Evolutionary conservation across 352 stramenopile species (phyloP).

Genomic region (Pythium oligandrum): DNA sequence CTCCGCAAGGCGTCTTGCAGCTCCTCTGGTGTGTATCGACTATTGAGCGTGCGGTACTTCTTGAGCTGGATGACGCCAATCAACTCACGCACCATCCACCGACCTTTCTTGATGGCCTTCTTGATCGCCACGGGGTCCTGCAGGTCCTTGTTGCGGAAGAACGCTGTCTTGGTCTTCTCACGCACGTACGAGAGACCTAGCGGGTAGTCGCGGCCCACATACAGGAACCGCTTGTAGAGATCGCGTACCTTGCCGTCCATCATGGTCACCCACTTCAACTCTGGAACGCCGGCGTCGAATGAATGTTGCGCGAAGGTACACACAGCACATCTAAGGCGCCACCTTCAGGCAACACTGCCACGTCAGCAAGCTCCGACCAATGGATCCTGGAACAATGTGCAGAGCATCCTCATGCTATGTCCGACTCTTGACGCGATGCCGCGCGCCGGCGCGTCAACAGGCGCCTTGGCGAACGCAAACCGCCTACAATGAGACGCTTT

Average conservation of each 20-base stretch:
- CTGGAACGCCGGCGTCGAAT: background rate
- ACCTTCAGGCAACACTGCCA: background rate
- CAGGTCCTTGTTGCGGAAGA: conserved; percentile 85
- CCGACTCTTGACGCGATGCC: too few relatives aligned
- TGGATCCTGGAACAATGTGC: too few relatives aligned
- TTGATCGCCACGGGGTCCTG: conserved; percentile 75
- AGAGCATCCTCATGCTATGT: too few relatives aligned
- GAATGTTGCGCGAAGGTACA: background rate
- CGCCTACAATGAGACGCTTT: too few relatives aligned
- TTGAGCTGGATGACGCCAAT: conserved; percentile 96
- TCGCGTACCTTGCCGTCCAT: conserved; percentile 94
- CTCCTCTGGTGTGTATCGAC: conserved; percentile 85
- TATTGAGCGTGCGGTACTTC: conserved; percentile 95
- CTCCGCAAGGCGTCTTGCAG: conserved; percentile 57
- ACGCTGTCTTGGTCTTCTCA: conserved; percentile 87
- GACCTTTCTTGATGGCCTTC: conserved; percentile 89
- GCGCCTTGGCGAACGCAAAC: too few relatives aligned
- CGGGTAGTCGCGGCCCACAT: conserved; percentile 94
- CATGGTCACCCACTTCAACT: background rate
- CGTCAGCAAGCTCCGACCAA: too few relatives aligned
- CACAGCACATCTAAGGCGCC: too few relatives aligned
- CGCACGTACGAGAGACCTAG: conserved; percentile 90
- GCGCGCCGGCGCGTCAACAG: too few relatives aligned
- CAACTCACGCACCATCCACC: conserved; percentile 95
- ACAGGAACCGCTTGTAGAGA: conserved; percentile 93